Evolutionary conservation across 2,329 filamentous ascomycete genomes (phyloP).

Genomic region (Delphinella strobiligena): DNA sequence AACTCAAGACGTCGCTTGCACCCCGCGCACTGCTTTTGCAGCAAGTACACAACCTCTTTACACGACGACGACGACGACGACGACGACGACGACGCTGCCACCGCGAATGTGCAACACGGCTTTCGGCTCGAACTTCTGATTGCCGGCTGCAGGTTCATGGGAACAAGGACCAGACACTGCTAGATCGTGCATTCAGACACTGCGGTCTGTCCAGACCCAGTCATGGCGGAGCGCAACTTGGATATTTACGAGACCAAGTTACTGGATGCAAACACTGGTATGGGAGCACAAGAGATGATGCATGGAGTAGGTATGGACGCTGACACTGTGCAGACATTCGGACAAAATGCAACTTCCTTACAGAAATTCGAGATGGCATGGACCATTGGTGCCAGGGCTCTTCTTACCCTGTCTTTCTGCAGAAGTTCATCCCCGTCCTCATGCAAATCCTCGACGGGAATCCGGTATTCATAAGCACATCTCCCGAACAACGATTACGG

Average conservation of each 20-base stretch:
- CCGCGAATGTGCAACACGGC: too few species aligned
- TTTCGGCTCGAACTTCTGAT: background rate
- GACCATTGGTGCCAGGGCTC: constrained; percentile 73
- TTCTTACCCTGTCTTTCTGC: constrained; percentile 69
- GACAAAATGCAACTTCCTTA: constrained; percentile 69
- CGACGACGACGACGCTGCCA: too few species aligned
- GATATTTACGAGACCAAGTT: constrained; percentile 36
- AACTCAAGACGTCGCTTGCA: constrained; percentile 4
- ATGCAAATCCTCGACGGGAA: constrained; percentile 71
- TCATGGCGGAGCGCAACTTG: constrained; percentile 30
- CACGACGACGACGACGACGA: too few species aligned
- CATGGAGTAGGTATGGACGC: background rate
- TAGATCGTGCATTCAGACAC: background rate
- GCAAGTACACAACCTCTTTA: too few species aligned
- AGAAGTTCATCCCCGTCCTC: constrained; percentile 82
- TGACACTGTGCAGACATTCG: constrained; percentile 3
- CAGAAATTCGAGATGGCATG: constrained; percentile 79
- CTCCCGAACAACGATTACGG: constrained; percentile 84
- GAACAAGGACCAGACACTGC: background rate
- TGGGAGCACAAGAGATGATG: background rate
- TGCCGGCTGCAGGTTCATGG: background rate
- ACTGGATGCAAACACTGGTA: constrained; percentile 24
- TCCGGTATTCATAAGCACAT: constrained; percentile 84
- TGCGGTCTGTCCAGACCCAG: constrained; percentile 5
- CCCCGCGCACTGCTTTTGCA: constrained; percentile 6